Evolutionary conservation across 2,329 filamentous ascomycete genomes (phyloP).

Genomic region (Periconia macrospinosa): DNA sequence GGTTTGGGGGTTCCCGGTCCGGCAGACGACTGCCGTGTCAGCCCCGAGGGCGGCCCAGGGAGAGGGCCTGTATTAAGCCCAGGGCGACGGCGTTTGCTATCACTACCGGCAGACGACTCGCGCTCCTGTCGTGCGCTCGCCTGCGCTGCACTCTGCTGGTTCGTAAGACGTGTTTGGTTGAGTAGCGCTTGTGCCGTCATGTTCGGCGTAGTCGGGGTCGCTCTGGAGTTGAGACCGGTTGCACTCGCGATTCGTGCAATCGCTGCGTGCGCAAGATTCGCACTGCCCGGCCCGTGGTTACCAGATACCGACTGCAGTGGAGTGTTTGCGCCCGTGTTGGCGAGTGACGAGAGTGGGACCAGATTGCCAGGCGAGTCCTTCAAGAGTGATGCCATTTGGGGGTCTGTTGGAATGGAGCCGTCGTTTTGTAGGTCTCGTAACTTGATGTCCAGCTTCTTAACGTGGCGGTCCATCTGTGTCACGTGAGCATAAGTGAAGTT

Average conservation of each 20-base stretch:
- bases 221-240: constrained; percentile 30
- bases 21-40: constrained; percentile 61
- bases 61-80: constrained; percentile 57
- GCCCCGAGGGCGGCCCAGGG: constrained; percentile 52
- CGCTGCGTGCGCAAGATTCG: constrained; percentile 54
- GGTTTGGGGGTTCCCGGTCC: constrained; percentile 67
- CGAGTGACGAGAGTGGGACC: constrained; percentile 51
- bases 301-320: constrained; percentile 60
- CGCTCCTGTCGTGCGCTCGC: constrained; percentile 47
- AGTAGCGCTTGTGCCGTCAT: constrained; percentile 41
- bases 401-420: constrained; percentile 61
- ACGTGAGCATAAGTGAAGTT: constrained; percentile 12
- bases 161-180: constrained; percentile 41
- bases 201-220: constrained; percentile 36
- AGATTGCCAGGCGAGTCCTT: constrained; percentile 51
- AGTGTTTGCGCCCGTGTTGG: constrained; percentile 48
- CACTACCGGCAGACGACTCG: constrained; percentile 57
- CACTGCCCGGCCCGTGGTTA: constrained; percentile 57
- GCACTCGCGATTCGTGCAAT: constrained; percentile 49
- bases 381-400: constrained; percentile 62
- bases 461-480: constrained; percentile 59
- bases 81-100: constrained; percentile 62
- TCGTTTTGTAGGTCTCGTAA: constrained; percentile 62
- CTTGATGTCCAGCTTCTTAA: constrained; percentile 65
- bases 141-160: constrained; percentile 36